phyloP scores from a whole-genome alignment of 1,284 basidiomycete species.

The Ustilago shanxiensis region DNA sequence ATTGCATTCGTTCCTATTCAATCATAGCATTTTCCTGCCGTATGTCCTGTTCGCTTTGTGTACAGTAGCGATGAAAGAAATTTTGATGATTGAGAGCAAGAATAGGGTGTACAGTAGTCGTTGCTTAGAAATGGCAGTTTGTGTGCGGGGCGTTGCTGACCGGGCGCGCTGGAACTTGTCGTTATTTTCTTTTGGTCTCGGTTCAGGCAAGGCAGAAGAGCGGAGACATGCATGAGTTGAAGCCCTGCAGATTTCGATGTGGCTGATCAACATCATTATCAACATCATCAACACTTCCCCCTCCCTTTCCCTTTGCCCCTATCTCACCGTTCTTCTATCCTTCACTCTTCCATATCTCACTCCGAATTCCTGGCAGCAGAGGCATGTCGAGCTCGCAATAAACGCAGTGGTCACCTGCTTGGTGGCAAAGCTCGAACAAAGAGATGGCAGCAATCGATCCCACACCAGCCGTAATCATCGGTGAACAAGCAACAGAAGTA shows the following conservation, averaged over 20 bases:
- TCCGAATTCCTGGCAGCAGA: not conserved
- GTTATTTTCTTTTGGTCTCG: not conserved
- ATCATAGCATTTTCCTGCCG: not conserved
- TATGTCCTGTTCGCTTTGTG: not conserved
- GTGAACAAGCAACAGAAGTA: not conserved
- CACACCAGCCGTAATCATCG: not conserved
- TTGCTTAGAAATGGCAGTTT: conserved; percentile 10
- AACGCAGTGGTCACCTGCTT: not conserved
- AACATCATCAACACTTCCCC: not conserved
- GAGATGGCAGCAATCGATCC: not conserved
- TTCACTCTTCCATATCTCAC: not conserved
- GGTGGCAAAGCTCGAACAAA: not conserved
- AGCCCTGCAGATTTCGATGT: not conserved
- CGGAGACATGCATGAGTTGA: conserved; percentile 5
- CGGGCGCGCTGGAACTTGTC: not conserved
- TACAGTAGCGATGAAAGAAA: not conserved
- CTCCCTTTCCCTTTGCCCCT: not conserved
- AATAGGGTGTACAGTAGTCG: not conserved
- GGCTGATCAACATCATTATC: not conserved
- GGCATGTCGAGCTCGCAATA: not conserved
- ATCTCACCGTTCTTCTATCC: too few relatives aligned
- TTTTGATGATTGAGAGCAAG: not conserved
- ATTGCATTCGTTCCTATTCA: not conserved
- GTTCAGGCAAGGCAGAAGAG: not conserved
- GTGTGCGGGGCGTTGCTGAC: not conserved